A percentile compares a stretch with the other conserved stretches of the same genome.
Evolutionary conservation across 805 yeast genomes (phyloP).

Genomic region (Cyberlindnera galapagoensis): DNA sequence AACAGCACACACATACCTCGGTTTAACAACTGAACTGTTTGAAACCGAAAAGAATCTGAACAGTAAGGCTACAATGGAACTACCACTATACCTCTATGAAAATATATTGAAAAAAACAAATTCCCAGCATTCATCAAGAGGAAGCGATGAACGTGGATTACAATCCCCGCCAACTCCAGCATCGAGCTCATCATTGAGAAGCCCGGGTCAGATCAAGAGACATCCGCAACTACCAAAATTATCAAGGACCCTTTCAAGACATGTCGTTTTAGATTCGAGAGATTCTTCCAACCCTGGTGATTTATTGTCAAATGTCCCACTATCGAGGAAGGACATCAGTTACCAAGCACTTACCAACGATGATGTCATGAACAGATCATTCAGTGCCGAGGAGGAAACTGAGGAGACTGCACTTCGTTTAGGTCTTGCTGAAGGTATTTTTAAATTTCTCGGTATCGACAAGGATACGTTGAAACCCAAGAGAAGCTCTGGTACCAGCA

Average conservation of each 20-base stretch:
- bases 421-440: conserved; percentile 67
- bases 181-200: conserved; percentile 6
- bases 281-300: conserved; percentile 76
- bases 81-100: conserved; percentile 63
- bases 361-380: conserved; percentile 6
- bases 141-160: conserved; percentile 7
- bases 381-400: conserved; percentile 44
- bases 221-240: conserved; percentile 8
- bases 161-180: conserved; percentile 5
- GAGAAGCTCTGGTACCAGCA: conserved; percentile 9
- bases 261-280: conserved; percentile 46
- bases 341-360: not conserved
- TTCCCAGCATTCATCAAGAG: conserved; percentile 17
- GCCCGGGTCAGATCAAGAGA: conserved; percentile 14
- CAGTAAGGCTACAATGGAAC: conserved; percentile 33
- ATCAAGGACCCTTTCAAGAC: conserved; percentile 30
- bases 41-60: conserved; percentile 70
- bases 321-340: conserved; percentile 33
- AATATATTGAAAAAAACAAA: conserved; percentile 42
- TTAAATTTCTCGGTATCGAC: conserved; percentile 60
- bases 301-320: conserved; percentile 72
- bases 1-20: conserved; percentile 82
- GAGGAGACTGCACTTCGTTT: conserved; percentile 59
- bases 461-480: conserved; percentile 28
- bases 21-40: conserved; percentile 74